These are phyloP conservation scores for Colletotrichum scovillei DNA, from an alignment of 2,329 filamentous ascomycete genomes.

Conservation along the genomic window DNA sequence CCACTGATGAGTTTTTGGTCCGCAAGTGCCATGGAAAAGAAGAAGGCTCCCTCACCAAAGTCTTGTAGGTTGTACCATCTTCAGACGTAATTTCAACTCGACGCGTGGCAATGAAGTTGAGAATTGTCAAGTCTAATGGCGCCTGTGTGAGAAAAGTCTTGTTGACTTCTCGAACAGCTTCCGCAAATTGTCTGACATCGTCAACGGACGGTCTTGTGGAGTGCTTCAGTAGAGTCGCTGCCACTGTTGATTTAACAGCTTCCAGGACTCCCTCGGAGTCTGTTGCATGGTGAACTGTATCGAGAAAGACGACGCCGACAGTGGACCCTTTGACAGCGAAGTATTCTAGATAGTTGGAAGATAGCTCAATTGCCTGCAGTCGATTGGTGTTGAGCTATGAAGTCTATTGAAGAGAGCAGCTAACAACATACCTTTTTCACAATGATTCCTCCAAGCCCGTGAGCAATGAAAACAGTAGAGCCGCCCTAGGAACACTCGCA, in stretches of 20 bases:
- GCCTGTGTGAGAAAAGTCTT: not conserved
- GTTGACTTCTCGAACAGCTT: constrained; percentile 38
- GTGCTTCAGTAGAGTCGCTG: constrained; percentile 14
- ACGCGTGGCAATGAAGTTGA: constrained; percentile 15
- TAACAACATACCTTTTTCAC: constrained; percentile 38
- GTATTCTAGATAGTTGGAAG: constrained; percentile 6
- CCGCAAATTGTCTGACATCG: constrained; percentile 39
- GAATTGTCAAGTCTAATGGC: not conserved
- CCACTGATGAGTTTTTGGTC: not conserved
- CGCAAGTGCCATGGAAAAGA: not conserved
- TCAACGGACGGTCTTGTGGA: constrained; percentile 15
- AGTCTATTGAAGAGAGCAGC: not conserved
- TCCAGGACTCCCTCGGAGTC: constrained; percentile 38
- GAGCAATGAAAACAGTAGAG: constrained; percentile 40
- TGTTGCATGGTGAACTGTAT: constrained; percentile 38
- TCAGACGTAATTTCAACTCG: not conserved
- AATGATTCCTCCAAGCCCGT: constrained; percentile 40
- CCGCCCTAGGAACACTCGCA: constrained; percentile 29
- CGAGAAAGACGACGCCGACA: constrained; percentile 39
- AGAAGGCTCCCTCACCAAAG: not conserved
- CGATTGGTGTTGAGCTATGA: no score
- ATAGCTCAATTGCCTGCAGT: not conserved
- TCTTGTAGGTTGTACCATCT: not conserved
- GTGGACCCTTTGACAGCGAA: constrained; percentile 28
- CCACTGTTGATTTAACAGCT: constrained; percentile 35